A percentile compares a stretch with the other conserved stretches of the same genome.
phyloP scores from a whole-genome alignment of 2,329 filamentous ascomycete genomes.

The Aspergillus calidoustus region DNA sequence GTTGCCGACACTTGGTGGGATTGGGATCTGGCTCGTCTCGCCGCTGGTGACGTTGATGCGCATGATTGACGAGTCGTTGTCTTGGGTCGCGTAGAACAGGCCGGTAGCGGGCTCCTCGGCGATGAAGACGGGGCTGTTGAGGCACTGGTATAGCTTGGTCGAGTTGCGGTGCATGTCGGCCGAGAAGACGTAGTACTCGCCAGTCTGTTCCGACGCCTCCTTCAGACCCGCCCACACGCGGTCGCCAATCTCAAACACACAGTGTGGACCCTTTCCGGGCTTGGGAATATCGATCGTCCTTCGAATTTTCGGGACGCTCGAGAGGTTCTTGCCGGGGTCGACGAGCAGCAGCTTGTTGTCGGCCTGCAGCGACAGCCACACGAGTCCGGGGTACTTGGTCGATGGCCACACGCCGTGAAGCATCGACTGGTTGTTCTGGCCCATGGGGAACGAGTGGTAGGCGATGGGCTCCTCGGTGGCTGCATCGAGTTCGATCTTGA shows the following conservation, averaged over 20 bases:
- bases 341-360: slow-evolving; percentile 14
- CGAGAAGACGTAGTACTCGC: slow-evolving; percentile 14
- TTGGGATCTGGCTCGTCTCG: slow-evolving; percentile 5
- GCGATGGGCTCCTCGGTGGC: slow-evolving; percentile 10
- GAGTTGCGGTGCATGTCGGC: slow-evolving; percentile 1
- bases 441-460: slow-evolving; percentile 12
- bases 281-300: slow-evolving; percentile 4
- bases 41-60: slow-evolving; percentile 9
- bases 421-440: neutral
- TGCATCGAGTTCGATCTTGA: slow-evolving; percentile 23
- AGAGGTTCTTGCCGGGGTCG: slow-evolving; percentile 2
- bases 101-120: slow-evolving; percentile 11
- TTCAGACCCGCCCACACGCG: slow-evolving; percentile 13
- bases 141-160: neutral
- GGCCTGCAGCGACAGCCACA: slow-evolving; percentile 13
- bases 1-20: slow-evolving; percentile 6
- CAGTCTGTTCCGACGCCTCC: slow-evolving; percentile 2
- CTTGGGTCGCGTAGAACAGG: slow-evolving; percentile 11
- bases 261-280: slow-evolving; percentile 7
- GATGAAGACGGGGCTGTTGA: slow-evolving; percentile 14
- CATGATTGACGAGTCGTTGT: slow-evolving; percentile 13
- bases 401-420: slow-evolving; percentile 11
- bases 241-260: slow-evolving; percentile 13
- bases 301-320: neutral
- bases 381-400: slow-evolving; percentile 4